phyloP scores from a whole-genome alignment of 2,329 filamentous ascomycete species.

The Paramyrothecium sp. region DNA sequence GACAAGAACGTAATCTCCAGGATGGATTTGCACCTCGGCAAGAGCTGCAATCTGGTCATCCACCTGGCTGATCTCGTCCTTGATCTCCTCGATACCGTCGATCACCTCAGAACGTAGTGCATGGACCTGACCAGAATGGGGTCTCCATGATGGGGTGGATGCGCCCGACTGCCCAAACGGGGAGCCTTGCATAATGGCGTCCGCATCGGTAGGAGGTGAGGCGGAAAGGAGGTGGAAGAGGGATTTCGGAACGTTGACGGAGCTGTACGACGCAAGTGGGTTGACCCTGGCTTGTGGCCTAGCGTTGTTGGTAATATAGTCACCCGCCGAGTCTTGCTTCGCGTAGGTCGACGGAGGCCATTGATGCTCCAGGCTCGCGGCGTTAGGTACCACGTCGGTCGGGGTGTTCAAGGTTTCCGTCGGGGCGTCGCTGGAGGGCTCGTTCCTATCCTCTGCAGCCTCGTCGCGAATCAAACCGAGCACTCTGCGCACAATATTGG shows the following conservation, averaged over 20 bases:
- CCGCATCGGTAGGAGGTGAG: conserved; percentile 48
- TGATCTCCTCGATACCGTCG: conserved; percentile 91
- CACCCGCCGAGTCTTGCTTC: conserved; percentile 31
- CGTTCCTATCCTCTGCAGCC: conserved; percentile 75
- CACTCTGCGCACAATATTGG: conserved; percentile 89
- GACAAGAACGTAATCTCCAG: conserved; percentile 88
- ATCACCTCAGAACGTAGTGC: conserved; percentile 88
- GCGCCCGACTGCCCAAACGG: conserved; percentile 47
- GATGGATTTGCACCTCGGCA: conserved; percentile 88
- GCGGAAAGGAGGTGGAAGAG: conserved; percentile 88
- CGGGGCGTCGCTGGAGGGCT: conserved; percentile 57
- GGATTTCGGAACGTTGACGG: conserved; percentile 68
- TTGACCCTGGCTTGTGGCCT: conserved; percentile 50
- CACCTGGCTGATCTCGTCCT: conserved; percentile 89
- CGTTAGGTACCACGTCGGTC: conserved; percentile 35
- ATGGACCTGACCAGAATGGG: conserved; percentile 48
- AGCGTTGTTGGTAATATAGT: conserved; percentile 23
- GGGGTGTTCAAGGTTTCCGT: conserved; percentile 42
- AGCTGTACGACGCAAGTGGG: conserved; percentile 59
- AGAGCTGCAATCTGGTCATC: conserved; percentile 91
- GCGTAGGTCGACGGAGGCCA: conserved; percentile 28
- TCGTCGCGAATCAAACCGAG: conserved; percentile 90
- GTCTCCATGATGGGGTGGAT: conserved; percentile 44
- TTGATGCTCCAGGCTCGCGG: conserved; percentile 24
- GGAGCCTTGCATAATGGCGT: conserved; percentile 36